These are phyloP conservation scores for Tuber indicum DNA, from an alignment of 495 filamentous ascomycete genomes.

Conservation along the genomic window DNA sequence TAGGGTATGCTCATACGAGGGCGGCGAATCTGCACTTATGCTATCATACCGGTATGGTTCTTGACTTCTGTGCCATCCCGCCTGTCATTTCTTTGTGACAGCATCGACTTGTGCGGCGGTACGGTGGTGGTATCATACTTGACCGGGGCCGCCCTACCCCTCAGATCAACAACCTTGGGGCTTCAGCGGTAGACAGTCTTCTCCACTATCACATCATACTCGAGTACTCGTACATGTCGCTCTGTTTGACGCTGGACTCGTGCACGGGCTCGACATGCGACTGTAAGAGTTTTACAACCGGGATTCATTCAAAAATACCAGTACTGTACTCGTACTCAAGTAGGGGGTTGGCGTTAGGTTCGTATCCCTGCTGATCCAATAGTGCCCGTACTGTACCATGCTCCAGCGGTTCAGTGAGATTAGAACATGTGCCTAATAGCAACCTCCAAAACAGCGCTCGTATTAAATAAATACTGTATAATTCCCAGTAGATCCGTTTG, in stretches of 20 bases:
- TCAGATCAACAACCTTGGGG: too few relatives aligned
- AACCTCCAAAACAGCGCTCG: background rate
- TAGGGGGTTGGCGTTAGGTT: background rate
- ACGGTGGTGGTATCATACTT: too few relatives aligned
- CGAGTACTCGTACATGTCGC: background rate
- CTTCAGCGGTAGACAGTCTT: background rate
- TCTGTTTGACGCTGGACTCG: background rate
- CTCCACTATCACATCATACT: background rate
- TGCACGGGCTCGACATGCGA: background rate
- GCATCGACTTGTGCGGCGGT: background rate
- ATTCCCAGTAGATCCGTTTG: background rate
- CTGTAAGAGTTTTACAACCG: background rate
- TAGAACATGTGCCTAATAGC: background rate
- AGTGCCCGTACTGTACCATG: too few relatives aligned
- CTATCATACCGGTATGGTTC: background rate
- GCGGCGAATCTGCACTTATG: background rate
- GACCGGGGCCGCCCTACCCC: too few relatives aligned
- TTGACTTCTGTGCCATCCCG: too few relatives aligned
- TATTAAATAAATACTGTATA: background rate
- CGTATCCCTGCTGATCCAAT: background rate
- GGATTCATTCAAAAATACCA: background rate
- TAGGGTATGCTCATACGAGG: background rate
- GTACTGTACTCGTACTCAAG: background rate
- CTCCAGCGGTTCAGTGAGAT: background rate
- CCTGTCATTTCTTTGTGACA: too few relatives aligned